phyloP scores from a whole-genome alignment of 129 eudicot species.

The Ambrosia artemisiifolia region DNA sequence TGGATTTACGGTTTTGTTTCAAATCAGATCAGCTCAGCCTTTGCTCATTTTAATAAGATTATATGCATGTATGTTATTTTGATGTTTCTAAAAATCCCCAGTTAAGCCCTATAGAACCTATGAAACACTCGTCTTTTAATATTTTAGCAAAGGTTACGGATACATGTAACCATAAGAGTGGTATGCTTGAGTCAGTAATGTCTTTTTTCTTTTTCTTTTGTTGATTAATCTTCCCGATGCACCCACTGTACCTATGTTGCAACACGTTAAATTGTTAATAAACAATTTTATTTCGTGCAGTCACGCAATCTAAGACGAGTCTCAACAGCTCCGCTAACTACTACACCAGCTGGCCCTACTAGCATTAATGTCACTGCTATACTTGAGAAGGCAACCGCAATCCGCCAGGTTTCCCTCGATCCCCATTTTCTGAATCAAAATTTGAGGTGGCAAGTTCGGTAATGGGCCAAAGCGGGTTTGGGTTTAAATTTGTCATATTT shows the following conservation, averaged over 20 bases:
- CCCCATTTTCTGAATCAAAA: background rate
- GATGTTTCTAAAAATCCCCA: background rate
- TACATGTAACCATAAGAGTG: background rate
- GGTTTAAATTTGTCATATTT: background rate
- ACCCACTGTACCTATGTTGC: background rate
- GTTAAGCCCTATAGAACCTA: background rate
- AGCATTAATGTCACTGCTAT: slow-evolving; percentile 74
- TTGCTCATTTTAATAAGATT: too few relatives aligned
- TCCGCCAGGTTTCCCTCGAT: slow-evolving; percentile 66
- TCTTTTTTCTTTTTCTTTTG: background rate
- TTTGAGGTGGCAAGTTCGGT: background rate
- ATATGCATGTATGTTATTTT: background rate
- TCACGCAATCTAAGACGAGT: slow-evolving; percentile 79
- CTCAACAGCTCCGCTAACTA: slow-evolving; percentile 40
- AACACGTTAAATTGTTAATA: background rate
- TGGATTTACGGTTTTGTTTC: background rate
- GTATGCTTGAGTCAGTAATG: background rate
- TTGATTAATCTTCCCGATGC: slow-evolving; percentile 9
- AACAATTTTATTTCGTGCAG: slow-evolving; percentile 34
- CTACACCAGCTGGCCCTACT: slow-evolving; percentile 38
- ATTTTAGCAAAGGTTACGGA: background rate
- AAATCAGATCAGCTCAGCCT: background rate
- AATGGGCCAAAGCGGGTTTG: background rate
- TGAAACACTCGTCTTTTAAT: background rate
- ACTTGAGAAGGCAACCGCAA: slow-evolving; percentile 85